Evolutionary conservation across 306 rosid species (phyloP).

Genomic region (Pyrus betulifolia): DNA sequence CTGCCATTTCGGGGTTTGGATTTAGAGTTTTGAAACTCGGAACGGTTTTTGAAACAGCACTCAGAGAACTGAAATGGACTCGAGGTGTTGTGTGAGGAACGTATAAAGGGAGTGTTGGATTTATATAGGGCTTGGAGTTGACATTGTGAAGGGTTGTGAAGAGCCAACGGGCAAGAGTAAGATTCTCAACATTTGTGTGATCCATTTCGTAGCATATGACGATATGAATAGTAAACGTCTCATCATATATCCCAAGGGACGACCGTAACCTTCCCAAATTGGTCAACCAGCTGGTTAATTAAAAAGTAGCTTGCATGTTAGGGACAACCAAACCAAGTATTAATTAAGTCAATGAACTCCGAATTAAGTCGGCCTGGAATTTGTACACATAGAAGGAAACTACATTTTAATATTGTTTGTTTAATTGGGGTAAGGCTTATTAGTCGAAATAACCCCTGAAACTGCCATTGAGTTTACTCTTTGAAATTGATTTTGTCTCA

Average conservation of each 20-base stretch:
- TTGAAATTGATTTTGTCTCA: too few relatives aligned
- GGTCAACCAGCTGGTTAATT: neutral
- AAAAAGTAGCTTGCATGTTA: neutral
- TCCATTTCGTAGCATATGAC: constrained; percentile 51
- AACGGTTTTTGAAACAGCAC: neutral
- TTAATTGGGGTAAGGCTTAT: neutral
- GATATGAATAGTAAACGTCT: constrained; percentile 26
- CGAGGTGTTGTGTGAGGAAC: neutral
- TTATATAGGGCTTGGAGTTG: constrained; percentile 43
- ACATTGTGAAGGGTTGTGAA: constrained; percentile 16
- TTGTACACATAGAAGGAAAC: neutral
- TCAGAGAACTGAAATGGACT: neutral
- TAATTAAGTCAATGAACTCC: neutral
- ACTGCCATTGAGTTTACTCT: too few relatives aligned
- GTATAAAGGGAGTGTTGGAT: constrained; percentile 12
- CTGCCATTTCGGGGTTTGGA: constrained; percentile 19
- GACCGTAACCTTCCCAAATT: constrained; percentile 7
- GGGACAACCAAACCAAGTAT: neutral
- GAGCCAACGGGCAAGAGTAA: constrained; percentile 19
- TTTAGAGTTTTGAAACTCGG: neutral
- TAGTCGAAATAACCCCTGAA: too few relatives aligned
- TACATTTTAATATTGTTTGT: neutral
- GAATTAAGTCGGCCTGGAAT: neutral
- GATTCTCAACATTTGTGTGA: neutral
- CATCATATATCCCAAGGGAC: constrained; percentile 63